Conservation (phyloP, 371 early-diverging fungal species). For the Mycotypha africana region DNA sequence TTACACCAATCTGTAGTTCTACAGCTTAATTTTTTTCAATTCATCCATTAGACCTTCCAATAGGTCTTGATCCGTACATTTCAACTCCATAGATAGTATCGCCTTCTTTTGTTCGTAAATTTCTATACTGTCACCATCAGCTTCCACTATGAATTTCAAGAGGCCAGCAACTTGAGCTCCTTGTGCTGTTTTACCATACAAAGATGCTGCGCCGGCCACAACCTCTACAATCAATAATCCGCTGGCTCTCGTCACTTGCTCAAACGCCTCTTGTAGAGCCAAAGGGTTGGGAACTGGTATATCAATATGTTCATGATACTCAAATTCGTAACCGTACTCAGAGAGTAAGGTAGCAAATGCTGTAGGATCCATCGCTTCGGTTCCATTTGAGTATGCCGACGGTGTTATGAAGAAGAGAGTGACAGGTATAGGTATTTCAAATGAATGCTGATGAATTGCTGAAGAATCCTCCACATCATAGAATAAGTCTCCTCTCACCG, state of each 20-base stretch:
- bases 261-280: conserved; percentile 43
- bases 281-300: conserved; percentile 21
- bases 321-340: conserved; percentile 49
- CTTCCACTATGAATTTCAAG: conserved; percentile 48
- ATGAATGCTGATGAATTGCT: conserved; percentile 13
- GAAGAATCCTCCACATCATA: conserved; percentile 29
- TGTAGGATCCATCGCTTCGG: conserved; percentile 43
- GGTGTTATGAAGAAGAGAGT: conserved; percentile 41
- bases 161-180: conserved; percentile 69
- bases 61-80: conserved; percentile 62
- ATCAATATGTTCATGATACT: conserved; percentile 28
- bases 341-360: conserved; percentile 50
- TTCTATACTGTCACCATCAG: conserved; percentile 11
- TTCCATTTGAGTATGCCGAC: conserved; percentile 22
- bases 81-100: conserved; percentile 57
- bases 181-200: conserved; percentile 64
- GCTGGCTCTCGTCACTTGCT: conserved; percentile 39
- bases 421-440: conserved; percentile 40
- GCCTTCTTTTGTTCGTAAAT: conserved; percentile 26
- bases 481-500: conserved; percentile 30
- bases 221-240: conserved; percentile 63
- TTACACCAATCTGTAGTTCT: too few species aligned
- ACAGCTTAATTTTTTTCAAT: too few species aligned
- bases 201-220: conserved; percentile 65
- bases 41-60: conserved; percentile 22